Base-by-base conservation (phyloP, 192 early-diverging fungal genomes). In the Pilobolus umbonatus region DNA sequence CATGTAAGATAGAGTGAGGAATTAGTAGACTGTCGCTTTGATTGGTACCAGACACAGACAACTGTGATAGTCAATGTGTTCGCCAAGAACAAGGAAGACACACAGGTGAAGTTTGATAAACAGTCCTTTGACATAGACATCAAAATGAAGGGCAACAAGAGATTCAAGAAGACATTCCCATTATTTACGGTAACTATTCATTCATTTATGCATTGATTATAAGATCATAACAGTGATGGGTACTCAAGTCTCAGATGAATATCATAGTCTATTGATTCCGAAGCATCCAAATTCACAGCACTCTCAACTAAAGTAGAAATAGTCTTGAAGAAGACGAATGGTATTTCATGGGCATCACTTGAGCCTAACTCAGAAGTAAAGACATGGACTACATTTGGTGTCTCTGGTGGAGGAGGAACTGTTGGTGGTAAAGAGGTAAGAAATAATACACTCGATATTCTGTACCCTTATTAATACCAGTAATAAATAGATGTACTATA, bases 11-110 rank as follows among this genome's bases (percentile, higher is more conserved):
- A 54, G 17, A 35, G 26, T 5, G 75, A 80, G 46, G 77, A 85
- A 39, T 50, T 73, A 29, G 86, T 93, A 9, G 75, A 90, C 21
- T 96, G 93, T 63, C 80, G 95, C 25, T 82, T 82, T 29, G 97
- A 99, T 73, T 98, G 87, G 86, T 99, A 98, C 73, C 95, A 99
- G 64, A 94, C 91, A 24, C 91, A 78, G 31, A 78, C 76, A 29
- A 80, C 80, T 24, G 83, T 99, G 34, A 90, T 92, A 57, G 71
- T 98, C 38, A 91, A 89, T 25, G 79, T 99, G 43, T 99, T 93
- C 76, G 94, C 93, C 5, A 98, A 97, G 69, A 93, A 96, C 63
- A 83, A 80, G 62, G 77, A 79, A 38, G 57, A 73, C 8, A 89
- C 93, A 34, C 72, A 71, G 29, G 78, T 96, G n/a, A 62, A 62